Percentiles rank a stretch among this genome's conserved stretches.
phyloP scores from a whole-genome alignment of 225 moss, liverwort and hornwort species.

The Rhytidiadelphus loreus region DNA sequence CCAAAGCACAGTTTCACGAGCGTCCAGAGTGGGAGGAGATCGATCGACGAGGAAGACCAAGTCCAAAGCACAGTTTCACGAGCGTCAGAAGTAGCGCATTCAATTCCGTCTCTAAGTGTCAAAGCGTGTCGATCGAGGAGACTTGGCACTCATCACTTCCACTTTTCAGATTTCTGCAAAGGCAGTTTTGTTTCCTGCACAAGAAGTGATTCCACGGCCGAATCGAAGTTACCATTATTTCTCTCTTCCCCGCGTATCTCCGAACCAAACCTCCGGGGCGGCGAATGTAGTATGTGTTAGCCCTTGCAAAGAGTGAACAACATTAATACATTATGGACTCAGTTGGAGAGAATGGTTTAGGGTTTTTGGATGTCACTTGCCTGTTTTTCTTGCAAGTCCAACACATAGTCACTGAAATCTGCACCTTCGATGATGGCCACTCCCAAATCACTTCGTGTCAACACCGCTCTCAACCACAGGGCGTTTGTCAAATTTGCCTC shows the following conservation, averaged over 20 bases:
- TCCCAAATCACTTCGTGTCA: slow-evolving; percentile 95
- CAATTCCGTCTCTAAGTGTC: background rate
- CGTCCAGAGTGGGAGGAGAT: too few relatives aligned
- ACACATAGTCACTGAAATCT: slow-evolving; percentile 94
- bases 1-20: too few relatives aligned
- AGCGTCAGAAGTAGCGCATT: background rate
- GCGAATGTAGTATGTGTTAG: background rate
- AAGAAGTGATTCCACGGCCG: background rate
- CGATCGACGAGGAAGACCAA: too few relatives aligned
- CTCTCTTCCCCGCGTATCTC: background rate
- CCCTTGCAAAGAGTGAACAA: too few relatives aligned
- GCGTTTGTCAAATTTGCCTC: slow-evolving; percentile 93
- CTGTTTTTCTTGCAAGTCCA: slow-evolving; percentile 83
- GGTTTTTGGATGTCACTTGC: slow-evolving; percentile 32
- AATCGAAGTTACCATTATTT: background rate
- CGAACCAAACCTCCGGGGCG: background rate
- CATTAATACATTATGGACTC: too few relatives aligned
- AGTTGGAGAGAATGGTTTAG: too few relatives aligned
- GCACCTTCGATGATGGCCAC: slow-evolving; percentile 84
- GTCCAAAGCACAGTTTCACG: too few relatives aligned
- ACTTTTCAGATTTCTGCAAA: background rate
- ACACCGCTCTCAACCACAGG: slow-evolving; percentile 85
- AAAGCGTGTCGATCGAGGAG: background rate
- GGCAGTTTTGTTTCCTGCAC: background rate
- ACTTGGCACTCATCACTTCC: background rate